These are phyloP conservation scores for Salix brachista DNA, from an alignment of 345 rosid genomes.

Conservation along the genomic window DNA sequence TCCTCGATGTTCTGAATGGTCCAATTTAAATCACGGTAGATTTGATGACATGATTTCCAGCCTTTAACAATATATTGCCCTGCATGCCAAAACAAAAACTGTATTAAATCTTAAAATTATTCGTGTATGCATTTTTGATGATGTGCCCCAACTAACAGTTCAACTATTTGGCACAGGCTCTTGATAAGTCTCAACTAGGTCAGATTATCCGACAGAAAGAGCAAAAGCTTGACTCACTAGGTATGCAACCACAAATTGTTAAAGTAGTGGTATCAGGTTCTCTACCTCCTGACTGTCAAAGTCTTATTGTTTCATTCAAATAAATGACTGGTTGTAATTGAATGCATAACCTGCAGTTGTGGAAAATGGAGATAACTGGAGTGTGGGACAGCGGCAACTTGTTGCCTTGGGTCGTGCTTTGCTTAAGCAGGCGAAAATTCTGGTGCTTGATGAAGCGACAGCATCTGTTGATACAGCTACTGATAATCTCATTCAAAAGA, in stretches of 20 bases:
- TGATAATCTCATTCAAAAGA: conserved; percentile 93
- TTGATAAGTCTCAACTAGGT: conserved; percentile 94
- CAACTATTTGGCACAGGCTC: conserved; percentile 52
- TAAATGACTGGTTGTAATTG: conserved; percentile 11
- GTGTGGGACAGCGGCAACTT: conserved; percentile 96
- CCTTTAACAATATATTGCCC: neutral
- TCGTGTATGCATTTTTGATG: neutral
- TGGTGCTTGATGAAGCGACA: conserved; percentile 98
- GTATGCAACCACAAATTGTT: conserved; percentile 34
- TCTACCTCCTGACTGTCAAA: neutral
- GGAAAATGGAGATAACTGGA: conserved; percentile 99
- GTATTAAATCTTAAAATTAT: too few species aligned
- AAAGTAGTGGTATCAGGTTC: neutral
- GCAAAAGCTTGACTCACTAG: conserved; percentile 81
- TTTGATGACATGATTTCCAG: neutral
- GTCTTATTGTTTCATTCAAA: neutral
- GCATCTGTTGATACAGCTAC: conserved; percentile 99
- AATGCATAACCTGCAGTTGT: conserved; percentile 46
- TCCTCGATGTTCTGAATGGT: too few species aligned
- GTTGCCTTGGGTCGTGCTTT: conserved; percentile 90
- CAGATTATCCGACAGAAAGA: conserved; percentile 80
- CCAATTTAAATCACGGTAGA: too few species aligned
- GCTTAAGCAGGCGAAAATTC: conserved; percentile 84
- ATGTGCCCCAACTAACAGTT: neutral
- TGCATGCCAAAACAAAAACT: neutral